Evolutionary conservation across 2,329 filamentous ascomycete genomes (phyloP), one percentile per base, ranked within the genome.

Genomic region (Verticillium alfalfae): DNA sequence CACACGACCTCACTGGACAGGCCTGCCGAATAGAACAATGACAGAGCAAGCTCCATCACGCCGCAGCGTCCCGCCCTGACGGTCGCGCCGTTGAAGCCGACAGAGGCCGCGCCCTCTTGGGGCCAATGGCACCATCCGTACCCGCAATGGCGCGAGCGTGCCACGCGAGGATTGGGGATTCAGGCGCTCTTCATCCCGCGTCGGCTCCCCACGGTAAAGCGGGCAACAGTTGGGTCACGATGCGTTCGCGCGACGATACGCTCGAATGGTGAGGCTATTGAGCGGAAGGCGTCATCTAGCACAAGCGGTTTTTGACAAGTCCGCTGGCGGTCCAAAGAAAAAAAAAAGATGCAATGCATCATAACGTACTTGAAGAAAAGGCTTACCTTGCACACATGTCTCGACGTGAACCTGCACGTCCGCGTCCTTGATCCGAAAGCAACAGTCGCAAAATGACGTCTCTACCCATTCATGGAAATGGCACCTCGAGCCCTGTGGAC

Each of bases 141-240:
- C 39, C 57, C 31, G 54, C 60, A 37, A 65, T 65, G 45, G 59
- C 60, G 64, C 62, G 41, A 65, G 55, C 59, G 57, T 58, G 59
- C 57, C 36, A 45, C n/a, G 60, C 59, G 41, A 45, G 56, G 22
- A 39, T 49, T 61, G 55, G 60, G n/a, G 56, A 62, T 59, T 45
- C 57, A 59, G 55, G 45, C 60, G 8, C 52, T 54, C 12, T 60
- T 60, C 39, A 62, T 64, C 38, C 60, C 57, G 38, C 64, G 60
- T 54, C 57, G 59, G 62, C 64, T 56, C 58, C 64, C 60, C 60
- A 52, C 45, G 45, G 45, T 31, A 52, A 52, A 22, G 45, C 22
- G 45, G 36, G 45, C 22, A 22, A 12, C 12, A 18, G 18, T 52
- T 18, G 45, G 45, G 45, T 52, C 45, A 18, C 45, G 45, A 52